Evolutionary conservation across 352 stramenopile genomes (phyloP).

Genomic region (Synura sp.): DNA sequence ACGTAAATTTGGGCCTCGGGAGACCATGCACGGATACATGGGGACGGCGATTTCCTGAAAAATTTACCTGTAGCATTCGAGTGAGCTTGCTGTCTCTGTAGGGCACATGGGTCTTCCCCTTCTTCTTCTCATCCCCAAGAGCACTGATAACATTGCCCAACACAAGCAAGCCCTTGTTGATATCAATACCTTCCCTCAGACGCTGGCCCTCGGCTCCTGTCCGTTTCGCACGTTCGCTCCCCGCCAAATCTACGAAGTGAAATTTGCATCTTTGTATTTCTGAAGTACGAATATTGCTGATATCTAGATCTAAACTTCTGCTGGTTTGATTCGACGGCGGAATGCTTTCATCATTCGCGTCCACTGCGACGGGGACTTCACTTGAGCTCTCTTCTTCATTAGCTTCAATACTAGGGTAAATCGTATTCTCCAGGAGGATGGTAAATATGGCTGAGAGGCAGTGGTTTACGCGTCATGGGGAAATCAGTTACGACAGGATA

Average conservation of each 20-base stretch:
- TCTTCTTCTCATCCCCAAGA: slow-evolving; percentile 78
- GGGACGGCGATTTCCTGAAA: not conserved
- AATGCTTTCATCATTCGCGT: no score
- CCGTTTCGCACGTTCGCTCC: slow-evolving; percentile 77
- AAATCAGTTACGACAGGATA: no score
- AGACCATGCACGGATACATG: no score
- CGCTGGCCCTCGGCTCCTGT: slow-evolving; percentile 72
- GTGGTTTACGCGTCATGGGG: no score
- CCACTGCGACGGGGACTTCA: not conserved
- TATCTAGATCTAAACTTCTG: no score
- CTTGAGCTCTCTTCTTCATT: not conserved
- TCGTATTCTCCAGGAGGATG: not conserved
- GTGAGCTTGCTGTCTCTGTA: slow-evolving; percentile 85
- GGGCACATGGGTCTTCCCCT: slow-evolving; percentile 61
- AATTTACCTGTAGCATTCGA: slow-evolving; percentile 56
- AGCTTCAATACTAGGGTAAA: not conserved
- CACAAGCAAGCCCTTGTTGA: slow-evolving; percentile 85
- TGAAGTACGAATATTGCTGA: no score
- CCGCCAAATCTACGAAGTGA: slow-evolving; percentile 83
- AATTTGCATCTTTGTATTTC: slow-evolving; percentile 66
- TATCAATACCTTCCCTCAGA: slow-evolving; percentile 82
- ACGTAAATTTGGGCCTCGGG: not conserved
- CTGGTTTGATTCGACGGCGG: no score
- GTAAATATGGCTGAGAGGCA: slow-evolving; percentile 57
- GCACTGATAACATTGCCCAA: slow-evolving; percentile 92